phyloP scores from a whole-genome alignment of 2,329 filamentous ascomycete genomes.

The Ceratocystis cubensis region DNA sequence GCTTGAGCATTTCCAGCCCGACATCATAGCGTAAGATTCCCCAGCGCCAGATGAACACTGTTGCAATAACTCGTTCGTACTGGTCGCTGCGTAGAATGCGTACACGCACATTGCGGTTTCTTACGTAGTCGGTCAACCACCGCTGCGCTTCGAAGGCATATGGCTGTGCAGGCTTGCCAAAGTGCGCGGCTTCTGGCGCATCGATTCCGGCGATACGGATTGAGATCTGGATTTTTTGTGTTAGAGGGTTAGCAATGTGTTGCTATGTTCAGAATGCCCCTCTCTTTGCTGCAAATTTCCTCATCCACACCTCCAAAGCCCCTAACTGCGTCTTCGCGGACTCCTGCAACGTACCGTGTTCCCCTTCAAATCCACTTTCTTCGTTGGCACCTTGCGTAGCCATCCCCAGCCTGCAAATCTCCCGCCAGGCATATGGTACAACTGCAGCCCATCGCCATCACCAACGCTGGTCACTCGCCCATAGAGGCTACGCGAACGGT shows the following conservation, averaged over 20 bases:
- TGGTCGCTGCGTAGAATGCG: slow-evolving; percentile 77
- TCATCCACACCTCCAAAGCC: neutral
- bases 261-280: neutral
- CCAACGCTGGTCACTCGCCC: slow-evolving; percentile 87
- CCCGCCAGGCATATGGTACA: slow-evolving; percentile 93
- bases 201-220: slow-evolving; percentile 85
- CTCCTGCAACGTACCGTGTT: slow-evolving; percentile 51
- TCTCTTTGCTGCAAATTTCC: neutral
- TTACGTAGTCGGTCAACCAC: slow-evolving; percentile 65
- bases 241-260: neutral
- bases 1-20: slow-evolving; percentile 76
- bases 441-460: slow-evolving; percentile 88
- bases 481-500: slow-evolving; percentile 63
- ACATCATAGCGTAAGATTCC: slow-evolving; percentile 65
- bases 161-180: slow-evolving; percentile 77
- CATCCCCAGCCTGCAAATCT: slow-evolving; percentile 82
- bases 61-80: slow-evolving; percentile 81
- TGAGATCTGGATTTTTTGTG: slow-evolving; percentile 51
- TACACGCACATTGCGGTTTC: slow-evolving; percentile 63
- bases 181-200: slow-evolving; percentile 85
- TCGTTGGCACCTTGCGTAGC: slow-evolving; percentile 61
- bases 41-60: slow-evolving; percentile 60
- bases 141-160: slow-evolving; percentile 66
- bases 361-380: slow-evolving; percentile 55
- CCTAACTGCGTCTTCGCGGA: neutral